phyloP scores from a whole-genome alignment of 2,329 filamentous ascomycete genomes.

The Lasiodiplodia sp. region DNA sequence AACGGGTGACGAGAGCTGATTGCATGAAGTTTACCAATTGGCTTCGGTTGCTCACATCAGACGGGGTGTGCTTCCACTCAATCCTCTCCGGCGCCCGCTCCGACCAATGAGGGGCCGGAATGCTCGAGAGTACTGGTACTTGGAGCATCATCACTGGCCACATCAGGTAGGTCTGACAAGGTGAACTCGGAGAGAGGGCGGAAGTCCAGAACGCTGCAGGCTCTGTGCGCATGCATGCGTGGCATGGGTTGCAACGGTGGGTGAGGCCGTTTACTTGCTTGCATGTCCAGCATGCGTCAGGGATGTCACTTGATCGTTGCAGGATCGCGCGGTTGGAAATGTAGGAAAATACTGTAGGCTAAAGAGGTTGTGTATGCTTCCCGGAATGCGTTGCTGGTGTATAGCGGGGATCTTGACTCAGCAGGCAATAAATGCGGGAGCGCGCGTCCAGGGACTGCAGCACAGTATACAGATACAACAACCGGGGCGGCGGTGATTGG shows the following conservation, averaged over 20 bases:
- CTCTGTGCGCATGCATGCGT: conserved; percentile 10
- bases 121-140: neutral
- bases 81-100: neutral
- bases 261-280: neutral
- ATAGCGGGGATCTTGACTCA: neutral
- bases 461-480: neutral
- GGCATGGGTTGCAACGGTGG: neutral
- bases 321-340: neutral
- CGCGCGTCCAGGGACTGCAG: neutral
- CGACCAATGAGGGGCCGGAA: neutral
- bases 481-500: neutral
- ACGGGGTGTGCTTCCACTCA: neutral
- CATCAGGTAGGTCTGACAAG: conserved; percentile 19
- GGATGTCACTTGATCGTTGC: conserved; percentile 9
- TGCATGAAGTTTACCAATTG: neutral
- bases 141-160: neutral
- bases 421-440: neutral
- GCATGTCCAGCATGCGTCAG: conserved; percentile 4
- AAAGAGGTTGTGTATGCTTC: neutral
- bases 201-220: conserved; percentile 16
- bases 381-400: neutral
- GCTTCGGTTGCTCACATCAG: conserved; percentile 16
- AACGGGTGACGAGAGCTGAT: neutral
- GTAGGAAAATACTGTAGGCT: neutral
- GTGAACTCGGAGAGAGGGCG: neutral